Conservation (phyloP, 2,329 filamentous ascomycete species). For the Diaporthe caulivora region DNA sequence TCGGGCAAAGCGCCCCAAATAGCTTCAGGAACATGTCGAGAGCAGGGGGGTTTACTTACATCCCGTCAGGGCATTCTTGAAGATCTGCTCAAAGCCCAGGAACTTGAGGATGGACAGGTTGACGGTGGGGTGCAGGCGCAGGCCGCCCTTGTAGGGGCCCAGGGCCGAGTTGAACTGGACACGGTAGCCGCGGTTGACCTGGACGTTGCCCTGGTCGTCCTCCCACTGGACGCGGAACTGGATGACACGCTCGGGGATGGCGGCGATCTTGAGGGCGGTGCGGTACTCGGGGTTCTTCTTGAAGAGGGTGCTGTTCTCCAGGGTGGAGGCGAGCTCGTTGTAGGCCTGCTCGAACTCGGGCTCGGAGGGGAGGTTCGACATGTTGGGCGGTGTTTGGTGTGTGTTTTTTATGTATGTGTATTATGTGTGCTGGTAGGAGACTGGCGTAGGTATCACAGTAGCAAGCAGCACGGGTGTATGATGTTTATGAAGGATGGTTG, state of each 20-base stretch:
- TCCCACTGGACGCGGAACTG: constrained; percentile 99
- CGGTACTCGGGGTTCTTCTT: constrained; percentile 94
- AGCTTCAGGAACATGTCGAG: not conserved
- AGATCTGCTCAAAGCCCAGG: constrained; percentile 98
- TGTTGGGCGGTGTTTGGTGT: constrained; percentile 54
- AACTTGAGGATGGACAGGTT: constrained; percentile 91
- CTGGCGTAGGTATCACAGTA: not conserved
- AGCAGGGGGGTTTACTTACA: constrained; percentile 68
- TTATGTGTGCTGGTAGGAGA: not conserved
- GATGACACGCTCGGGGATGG: constrained; percentile 94
- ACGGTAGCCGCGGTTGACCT: constrained; percentile 95
- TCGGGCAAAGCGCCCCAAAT: constrained; percentile 7
- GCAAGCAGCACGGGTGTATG: not conserved
- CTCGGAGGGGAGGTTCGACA: constrained; percentile 89
- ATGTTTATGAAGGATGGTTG: not conserved
- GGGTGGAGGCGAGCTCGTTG: constrained; percentile 94
- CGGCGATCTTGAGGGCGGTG: constrained; percentile 87
- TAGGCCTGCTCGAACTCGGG: constrained; percentile 99
- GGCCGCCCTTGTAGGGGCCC: constrained; percentile 97
- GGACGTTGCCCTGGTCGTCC: constrained; percentile 88
- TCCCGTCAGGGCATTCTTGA: constrained; percentile 99
- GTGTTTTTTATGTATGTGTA: not conserved
- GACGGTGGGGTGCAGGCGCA: constrained; percentile 92
- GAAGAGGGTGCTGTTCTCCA: constrained; percentile 95
- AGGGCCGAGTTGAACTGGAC: constrained; percentile 99